Percentiles rank a stretch among this genome's conserved stretches.
These are phyloP conservation scores for Biscutella laevigata DNA, from an alignment of 441 rosid species.

Conservation along the genomic window DNA sequence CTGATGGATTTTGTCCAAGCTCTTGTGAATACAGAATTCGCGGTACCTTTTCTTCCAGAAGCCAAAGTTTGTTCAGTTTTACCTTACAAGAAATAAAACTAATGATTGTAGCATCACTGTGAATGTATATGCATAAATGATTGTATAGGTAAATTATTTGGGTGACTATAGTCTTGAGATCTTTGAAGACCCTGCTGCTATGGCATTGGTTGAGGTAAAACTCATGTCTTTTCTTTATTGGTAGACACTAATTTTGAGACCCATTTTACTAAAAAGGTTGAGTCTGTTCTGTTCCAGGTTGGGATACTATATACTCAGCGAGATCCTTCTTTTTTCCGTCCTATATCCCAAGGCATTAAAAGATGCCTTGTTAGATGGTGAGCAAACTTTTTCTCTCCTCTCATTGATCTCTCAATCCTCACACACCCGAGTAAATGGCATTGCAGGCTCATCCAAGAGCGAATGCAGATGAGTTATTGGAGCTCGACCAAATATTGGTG, in stretches of 20 bases:
- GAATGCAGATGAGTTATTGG: conserved; percentile 50
- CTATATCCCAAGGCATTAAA: conserved; percentile 73
- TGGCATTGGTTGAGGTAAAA: conserved; percentile 74
- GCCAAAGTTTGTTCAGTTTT: not conserved
- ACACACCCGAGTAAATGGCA: not conserved
- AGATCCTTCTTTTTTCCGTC: conserved; percentile 86
- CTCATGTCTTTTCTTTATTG: not conserved
- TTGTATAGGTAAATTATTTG: conserved; percentile 65
- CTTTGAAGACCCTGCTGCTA: conserved; percentile 80
- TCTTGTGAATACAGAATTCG: conserved; percentile 62
- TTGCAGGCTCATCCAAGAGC: conserved; percentile 77
- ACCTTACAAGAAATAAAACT: not conserved
- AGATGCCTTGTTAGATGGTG: conserved; percentile 94
- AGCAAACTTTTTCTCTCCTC: conserved; percentile 8
- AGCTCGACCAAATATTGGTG: conserved; percentile 44
- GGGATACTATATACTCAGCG: conserved; percentile 84
- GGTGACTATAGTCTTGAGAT: conserved; percentile 83
- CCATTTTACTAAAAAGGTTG: not conserved
- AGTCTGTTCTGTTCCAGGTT: conserved; percentile 39
- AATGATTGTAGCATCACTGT: not conserved
- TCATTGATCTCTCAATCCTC: conserved; percentile 9
- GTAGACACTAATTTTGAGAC: not conserved
- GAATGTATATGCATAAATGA: not conserved
- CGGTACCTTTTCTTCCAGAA: conserved; percentile 38
- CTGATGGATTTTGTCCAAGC: conserved; percentile 83